Conservation (phyloP, 1,284 basidiomycete species). For the Pseudozyma hubeiensis region DNA sequence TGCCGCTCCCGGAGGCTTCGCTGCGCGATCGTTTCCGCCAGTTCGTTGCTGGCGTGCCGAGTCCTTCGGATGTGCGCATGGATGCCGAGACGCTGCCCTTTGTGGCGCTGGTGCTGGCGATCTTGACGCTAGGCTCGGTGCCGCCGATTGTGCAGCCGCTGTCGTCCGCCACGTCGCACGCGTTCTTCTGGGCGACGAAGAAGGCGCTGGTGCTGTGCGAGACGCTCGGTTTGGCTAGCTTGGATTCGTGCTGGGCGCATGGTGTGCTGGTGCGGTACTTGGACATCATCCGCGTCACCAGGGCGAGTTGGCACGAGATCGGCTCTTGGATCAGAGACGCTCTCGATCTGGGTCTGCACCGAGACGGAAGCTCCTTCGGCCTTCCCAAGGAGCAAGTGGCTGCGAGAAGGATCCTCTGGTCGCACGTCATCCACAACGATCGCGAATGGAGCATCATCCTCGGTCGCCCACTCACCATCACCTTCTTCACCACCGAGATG, state of each 20-base stretch:
- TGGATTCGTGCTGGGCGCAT: conserved; percentile 53
- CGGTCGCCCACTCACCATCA: conserved; percentile 47
- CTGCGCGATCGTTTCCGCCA: conserved; percentile 42
- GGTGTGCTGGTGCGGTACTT: conserved; percentile 45
- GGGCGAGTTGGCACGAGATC: conserved; percentile 52
- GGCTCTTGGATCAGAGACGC: conserved; percentile 51
- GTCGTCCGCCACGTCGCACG: conserved; percentile 40
- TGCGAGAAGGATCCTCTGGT: conserved; percentile 42
- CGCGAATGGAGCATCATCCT: conserved; percentile 53
- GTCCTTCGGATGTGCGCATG: conserved; percentile 38
- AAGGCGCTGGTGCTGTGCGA: conserved; percentile 51
- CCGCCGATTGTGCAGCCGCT: conserved; percentile 50
- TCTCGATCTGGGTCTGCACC: conserved; percentile 42
- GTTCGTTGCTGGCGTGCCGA: conserved; percentile 34
- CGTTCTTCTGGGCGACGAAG: conserved; percentile 53
- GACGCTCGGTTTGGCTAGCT: conserved; percentile 42
- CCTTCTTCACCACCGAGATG: conserved; percentile 47
- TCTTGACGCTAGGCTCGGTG: conserved; percentile 44
- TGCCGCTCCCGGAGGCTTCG: conserved; percentile 32
- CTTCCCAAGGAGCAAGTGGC: conserved; percentile 50
- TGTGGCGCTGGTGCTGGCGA: conserved; percentile 36
- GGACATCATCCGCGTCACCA: conserved; percentile 46
- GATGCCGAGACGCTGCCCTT: conserved; percentile 50
- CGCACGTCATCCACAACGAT: conserved; percentile 54
- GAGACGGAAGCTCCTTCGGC: conserved; percentile 47